Evolutionary conservation across 768 basidiomycete species (phyloP), one percentile per base, ranked within the genome.

Genomic region (Chiua virens): DNA sequence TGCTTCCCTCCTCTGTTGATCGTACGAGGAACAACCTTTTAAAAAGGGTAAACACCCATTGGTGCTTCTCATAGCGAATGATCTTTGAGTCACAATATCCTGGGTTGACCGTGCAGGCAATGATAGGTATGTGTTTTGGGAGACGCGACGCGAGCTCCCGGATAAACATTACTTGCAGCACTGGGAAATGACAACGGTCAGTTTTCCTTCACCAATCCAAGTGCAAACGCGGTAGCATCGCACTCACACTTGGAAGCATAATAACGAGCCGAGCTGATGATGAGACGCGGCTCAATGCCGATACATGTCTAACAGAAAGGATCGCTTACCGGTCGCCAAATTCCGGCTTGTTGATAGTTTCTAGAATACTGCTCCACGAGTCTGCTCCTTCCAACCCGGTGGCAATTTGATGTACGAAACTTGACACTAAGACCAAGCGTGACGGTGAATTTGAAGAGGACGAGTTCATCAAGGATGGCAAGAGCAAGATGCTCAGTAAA

Each of bases 1-100:
- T 65, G 45, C 69, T 65, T 14, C 74, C 74, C 48, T 58, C 61
- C 48, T 74, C 70, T 0, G 64, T 39, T 5, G 73, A 60, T 11
- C 70, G 61, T 1, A 61, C 64, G 15, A 52, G 42, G 6, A 68
- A 22, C 25, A 64, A 11, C 6, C 5, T 35, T 18, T 50, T 55
- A 7, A 63, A 37, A 8, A 46, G 1, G 4, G 27, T 32, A 14
- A 49, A n/a, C 2, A 54, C 0, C 48, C 55, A 50, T 20, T 41
- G 38, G 9, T 21, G 25, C 8, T 23, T 25, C 3, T 39, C 34
- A 8, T 52, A 46, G 25, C 70, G 65, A 30, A 27, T 45, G 13
- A 75, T 56, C 5, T 49, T 44, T 8, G 73, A 70, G n/a, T 53
- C 20, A 22, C 68, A 75, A 47, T 61, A 67, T 3, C 75, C 74